Conservation (phyloP, 441 rosid genomes). For the Eutrema salsugineum region DNA sequence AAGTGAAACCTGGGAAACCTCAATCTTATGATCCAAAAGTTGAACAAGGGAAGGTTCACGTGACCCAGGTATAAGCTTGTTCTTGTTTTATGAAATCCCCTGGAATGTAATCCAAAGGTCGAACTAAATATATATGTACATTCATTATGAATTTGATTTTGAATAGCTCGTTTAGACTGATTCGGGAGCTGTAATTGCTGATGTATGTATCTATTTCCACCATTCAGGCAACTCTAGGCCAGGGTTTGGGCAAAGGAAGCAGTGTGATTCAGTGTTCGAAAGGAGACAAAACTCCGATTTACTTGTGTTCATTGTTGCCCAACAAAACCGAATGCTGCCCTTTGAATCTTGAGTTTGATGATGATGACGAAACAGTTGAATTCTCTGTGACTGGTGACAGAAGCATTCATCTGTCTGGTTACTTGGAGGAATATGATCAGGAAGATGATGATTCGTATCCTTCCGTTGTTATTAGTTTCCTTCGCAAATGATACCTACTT, state of each 20-base stretch:
- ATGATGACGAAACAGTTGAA: slow-evolving; percentile 63
- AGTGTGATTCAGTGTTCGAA: slow-evolving; percentile 70
- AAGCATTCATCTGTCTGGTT: slow-evolving; percentile 89
- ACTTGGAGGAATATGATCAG: slow-evolving; percentile 52
- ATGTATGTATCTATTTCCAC: neutral
- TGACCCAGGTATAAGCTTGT: slow-evolving; percentile 61
- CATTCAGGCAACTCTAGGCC: slow-evolving; percentile 84
- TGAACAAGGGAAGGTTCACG: slow-evolving; percentile 62
- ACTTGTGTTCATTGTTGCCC: slow-evolving; percentile 78
- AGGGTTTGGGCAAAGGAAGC: slow-evolving; percentile 59
- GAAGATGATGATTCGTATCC: slow-evolving; percentile 82
- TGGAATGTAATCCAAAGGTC: neutral
- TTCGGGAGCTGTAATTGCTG: neutral
- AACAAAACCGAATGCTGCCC: slow-evolving; percentile 65
- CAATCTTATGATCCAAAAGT: slow-evolving; percentile 52
- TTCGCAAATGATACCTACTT: neutral
- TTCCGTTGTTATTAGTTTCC: slow-evolving; percentile 13
- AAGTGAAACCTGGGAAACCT: slow-evolving; percentile 84
- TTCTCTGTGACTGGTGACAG: slow-evolving; percentile 70
- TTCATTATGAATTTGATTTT: neutral
- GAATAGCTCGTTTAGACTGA: neutral
- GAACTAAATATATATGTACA: neutral
- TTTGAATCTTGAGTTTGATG: slow-evolving; percentile 72
- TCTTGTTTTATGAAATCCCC: neutral
- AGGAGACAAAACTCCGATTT: slow-evolving; percentile 55